phyloP scores from a whole-genome alignment of 2,329 filamentous ascomycete species.

The Colletotrichum tofieldiae region DNA sequence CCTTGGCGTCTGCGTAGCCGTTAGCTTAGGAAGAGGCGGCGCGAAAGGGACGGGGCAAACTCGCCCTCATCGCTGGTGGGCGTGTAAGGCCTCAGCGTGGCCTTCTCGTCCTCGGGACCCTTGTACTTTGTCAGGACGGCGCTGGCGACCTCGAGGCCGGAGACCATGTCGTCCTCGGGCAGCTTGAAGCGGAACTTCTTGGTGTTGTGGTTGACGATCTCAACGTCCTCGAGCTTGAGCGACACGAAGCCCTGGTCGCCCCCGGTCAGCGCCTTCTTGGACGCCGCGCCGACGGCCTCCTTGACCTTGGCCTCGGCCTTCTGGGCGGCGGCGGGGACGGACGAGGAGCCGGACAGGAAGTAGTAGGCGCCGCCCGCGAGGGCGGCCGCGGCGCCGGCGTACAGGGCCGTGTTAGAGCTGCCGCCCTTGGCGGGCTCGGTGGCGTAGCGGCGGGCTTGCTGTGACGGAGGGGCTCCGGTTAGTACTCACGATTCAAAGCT shows the following conservation, averaged over 20 bases:
- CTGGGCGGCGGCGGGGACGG: constrained; percentile 59
- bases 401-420: constrained; percentile 72
- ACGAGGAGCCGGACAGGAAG: constrained; percentile 66
- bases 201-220: constrained; percentile 92
- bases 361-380: constrained; percentile 72
- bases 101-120: constrained; percentile 85
- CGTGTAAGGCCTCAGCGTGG: constrained; percentile 92
- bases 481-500: constrained; percentile 1
- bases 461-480: constrained; percentile 51
- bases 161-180: constrained; percentile 86
- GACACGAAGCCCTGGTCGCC: constrained; percentile 92
- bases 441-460: constrained; percentile 76
- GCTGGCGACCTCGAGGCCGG: constrained; percentile 86
- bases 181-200: constrained; percentile 93
- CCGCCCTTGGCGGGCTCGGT: constrained; percentile 70
- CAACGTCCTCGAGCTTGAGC: constrained; percentile 83
- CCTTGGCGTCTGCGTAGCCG: constrained; percentile 74
- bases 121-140: constrained; percentile 95
- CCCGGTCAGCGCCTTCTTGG: constrained; percentile 77
- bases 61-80: constrained; percentile 88
- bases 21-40: background rate
- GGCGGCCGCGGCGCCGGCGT: constrained; percentile 72
- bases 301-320: constrained; percentile 71
- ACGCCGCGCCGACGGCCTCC: constrained; percentile 57
- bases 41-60: constrained; percentile 45